phyloP scores from a whole-genome alignment of 1,139 yeast genomes.

The Tardiomyces depauwii region DNA sequence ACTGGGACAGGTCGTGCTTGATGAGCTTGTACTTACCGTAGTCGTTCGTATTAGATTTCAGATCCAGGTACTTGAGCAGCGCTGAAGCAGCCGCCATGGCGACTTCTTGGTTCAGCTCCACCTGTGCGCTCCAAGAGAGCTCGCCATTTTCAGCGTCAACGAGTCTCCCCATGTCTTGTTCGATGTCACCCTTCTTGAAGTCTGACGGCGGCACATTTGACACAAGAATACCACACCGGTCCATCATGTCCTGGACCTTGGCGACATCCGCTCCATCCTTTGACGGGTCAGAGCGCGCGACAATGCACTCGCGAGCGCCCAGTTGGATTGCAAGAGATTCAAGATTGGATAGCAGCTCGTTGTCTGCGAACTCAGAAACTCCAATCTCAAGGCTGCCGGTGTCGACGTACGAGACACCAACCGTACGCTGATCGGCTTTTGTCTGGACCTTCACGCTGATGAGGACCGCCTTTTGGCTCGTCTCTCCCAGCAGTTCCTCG shows the following conservation, averaged over 20 bases:
- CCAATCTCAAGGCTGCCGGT: conserved; percentile 56
- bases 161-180: conserved; percentile 59
- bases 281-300: conserved; percentile 21
- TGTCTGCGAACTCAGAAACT: conserved; percentile 72
- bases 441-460: conserved; percentile 53
- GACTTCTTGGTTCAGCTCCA: conserved; percentile 38
- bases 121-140: conserved; percentile 39
- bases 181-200: conserved; percentile 53
- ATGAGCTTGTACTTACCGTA: conserved; percentile 43
- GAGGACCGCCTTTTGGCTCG: conserved; percentile 53
- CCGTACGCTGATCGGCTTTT: conserved; percentile 37
- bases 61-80: conserved; percentile 49
- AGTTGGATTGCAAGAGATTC: conserved; percentile 80
- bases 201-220: conserved; percentile 47
- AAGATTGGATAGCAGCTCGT: conserved; percentile 73
- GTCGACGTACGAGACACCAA: conserved; percentile 80
- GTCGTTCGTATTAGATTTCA: conserved; percentile 43
- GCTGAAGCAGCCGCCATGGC: conserved; percentile 50
- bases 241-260: conserved; percentile 40
- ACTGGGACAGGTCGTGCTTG: conserved; percentile 60
- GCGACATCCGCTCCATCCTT: conserved; percentile 29
- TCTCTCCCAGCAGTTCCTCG: conserved; percentile 54
- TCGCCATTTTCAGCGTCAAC: conserved; percentile 39
- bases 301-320: conserved; percentile 75
- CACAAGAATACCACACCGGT: conserved; percentile 64